phyloP scores from a whole-genome alignment of 768 basidiomycete genomes.

The Leccinum disarticulatum region DNA sequence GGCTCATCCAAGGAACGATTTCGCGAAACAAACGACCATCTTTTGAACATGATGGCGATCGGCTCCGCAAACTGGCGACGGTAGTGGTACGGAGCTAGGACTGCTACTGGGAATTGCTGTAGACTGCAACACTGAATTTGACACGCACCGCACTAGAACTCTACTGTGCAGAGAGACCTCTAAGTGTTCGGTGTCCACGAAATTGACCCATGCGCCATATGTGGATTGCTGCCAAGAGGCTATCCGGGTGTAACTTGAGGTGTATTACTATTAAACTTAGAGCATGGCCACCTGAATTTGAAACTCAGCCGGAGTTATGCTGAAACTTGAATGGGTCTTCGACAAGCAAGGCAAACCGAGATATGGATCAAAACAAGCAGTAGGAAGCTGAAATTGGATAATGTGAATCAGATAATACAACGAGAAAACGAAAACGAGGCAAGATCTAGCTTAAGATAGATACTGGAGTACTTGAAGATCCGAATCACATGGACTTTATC shows the following conservation, averaged over 20 bases:
- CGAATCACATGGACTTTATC: no score
- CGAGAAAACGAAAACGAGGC: no score
- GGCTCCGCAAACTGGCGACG: not conserved
- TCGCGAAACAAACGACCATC: slow-evolving; percentile 1
- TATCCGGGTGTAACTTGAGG: not conserved
- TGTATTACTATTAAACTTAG: no score
- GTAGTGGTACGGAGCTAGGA: not conserved
- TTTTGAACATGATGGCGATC: slow-evolving; percentile 20
- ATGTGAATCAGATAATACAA: no score
- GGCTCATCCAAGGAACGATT: slow-evolving; percentile 5
- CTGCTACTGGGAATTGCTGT: not conserved
- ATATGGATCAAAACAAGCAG: no score
- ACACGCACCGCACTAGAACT: not conserved
- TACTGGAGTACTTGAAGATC: no score
- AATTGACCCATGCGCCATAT: not conserved
- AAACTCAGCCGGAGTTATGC: no score
- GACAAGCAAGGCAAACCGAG: no score
- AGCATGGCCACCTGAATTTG: no score
- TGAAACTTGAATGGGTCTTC: no score
- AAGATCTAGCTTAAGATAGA: no score
- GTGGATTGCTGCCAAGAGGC: not conserved
- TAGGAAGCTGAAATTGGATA: no score
- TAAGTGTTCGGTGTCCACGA: not conserved
- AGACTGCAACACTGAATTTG: not conserved
- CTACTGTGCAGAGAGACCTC: not conserved